These are phyloP conservation scores for Zalerion maritima DNA, from an alignment of 495 filamentous ascomycete species.

Conservation along the genomic window DNA sequence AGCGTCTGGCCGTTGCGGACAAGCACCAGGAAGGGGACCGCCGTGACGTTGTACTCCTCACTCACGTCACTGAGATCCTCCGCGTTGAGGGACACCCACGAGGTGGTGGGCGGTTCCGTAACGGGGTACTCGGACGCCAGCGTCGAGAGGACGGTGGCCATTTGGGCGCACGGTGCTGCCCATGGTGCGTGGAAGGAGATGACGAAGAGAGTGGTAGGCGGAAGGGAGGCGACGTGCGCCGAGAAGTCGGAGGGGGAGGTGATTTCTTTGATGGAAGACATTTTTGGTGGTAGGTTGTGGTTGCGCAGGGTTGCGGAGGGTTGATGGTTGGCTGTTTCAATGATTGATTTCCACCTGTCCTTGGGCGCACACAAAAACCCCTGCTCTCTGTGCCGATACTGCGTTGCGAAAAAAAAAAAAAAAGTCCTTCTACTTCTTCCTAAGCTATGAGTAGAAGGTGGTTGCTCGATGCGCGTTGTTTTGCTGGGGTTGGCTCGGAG, in stretches of 20 bases:
- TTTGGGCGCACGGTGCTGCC: constrained; percentile 92
- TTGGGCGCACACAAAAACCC: too few relatives aligned
- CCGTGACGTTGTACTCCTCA: constrained; percentile 80
- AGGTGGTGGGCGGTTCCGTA: constrained; percentile 46
- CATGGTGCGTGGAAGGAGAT: constrained; percentile 92
- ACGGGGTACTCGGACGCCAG: constrained; percentile 71
- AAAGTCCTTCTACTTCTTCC: too few relatives aligned
- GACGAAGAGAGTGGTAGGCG: constrained; percentile 53
- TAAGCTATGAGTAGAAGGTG: too few relatives aligned
- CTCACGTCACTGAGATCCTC: constrained; percentile 79
- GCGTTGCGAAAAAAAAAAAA: too few relatives aligned
- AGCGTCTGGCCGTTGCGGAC: constrained; percentile 53
- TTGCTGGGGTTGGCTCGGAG: too few relatives aligned
- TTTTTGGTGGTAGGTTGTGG: too few relatives aligned
- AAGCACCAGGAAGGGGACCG: constrained; percentile 83
- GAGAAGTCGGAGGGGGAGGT: constrained; percentile 52
- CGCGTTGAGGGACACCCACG: constrained; percentile 78
- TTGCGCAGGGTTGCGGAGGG: too few relatives aligned
- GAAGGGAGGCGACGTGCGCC: constrained; percentile 44
- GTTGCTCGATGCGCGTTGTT: too few relatives aligned
- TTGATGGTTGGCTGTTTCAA: too few relatives aligned
- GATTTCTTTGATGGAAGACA: constrained; percentile 66
- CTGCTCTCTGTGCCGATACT: too few relatives aligned
- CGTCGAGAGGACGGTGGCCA: constrained; percentile 70
- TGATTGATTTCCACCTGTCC: too few relatives aligned